phyloP scores from a whole-genome alignment of 768 basidiomycete genomes.

The Psilocybe tampanensis region DNA sequence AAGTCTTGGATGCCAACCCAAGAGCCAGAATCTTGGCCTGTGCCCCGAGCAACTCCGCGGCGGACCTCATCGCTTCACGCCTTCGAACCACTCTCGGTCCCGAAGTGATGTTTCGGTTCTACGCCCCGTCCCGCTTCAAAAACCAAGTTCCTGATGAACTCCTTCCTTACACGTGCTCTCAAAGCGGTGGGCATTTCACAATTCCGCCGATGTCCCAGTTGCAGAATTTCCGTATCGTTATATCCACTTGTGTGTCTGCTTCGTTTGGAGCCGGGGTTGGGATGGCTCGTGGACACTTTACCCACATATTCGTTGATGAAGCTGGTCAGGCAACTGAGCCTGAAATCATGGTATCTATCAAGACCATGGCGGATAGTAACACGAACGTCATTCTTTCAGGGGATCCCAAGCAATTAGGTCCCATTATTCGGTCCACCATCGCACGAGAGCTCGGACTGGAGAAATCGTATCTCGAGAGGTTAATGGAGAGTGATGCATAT shows the following conservation, averaged over 20 bases:
- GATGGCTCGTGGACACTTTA: conserved; percentile 61
- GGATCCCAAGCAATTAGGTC: conserved; percentile 74
- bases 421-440: conserved; percentile 60
- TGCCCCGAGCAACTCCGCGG: conserved; percentile 71
- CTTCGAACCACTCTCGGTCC: conserved; percentile 33
- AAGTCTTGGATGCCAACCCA: conserved; percentile 45
- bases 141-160: conserved; percentile 48
- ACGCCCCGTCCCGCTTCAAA: conserved; percentile 46
- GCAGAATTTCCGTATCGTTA: conserved; percentile 52
- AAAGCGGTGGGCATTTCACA: conserved; percentile 39
- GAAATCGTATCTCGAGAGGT: conserved; percentile 61
- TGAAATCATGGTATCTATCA: conserved; percentile 63
- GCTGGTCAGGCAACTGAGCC: conserved; percentile 76
- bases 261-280: conserved; percentile 58
- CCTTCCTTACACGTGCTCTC: conserved; percentile 34
- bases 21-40: conserved; percentile 56
- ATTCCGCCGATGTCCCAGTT: conserved; percentile 39
- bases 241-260: conserved; percentile 67
- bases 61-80: conserved; percentile 54
- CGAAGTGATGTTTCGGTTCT: conserved; percentile 51
- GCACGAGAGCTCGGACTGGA: conserved; percentile 60
- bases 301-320: conserved; percentile 72
- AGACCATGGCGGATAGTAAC: conserved; percentile 51
- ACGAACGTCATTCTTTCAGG: conserved; percentile 69
- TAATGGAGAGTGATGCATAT: conserved; percentile 52